Base-by-base conservation (phyloP, 306 rosid species). In the Dalbergia oliveri region DNA sequence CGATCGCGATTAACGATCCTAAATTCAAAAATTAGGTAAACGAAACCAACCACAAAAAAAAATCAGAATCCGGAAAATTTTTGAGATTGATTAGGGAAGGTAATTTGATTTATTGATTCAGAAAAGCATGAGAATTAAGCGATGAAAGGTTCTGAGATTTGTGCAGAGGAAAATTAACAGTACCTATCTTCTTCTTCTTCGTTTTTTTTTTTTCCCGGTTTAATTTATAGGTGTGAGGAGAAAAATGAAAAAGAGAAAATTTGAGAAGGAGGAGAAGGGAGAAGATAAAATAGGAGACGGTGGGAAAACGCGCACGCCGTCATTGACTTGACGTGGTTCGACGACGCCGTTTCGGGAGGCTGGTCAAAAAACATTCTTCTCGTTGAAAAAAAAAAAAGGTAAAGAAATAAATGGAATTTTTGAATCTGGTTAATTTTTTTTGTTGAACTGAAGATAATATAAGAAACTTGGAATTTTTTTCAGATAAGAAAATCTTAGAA, bases 281-380 rank as follows among this genome's bases (percentile, higher is more conserved):
- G 54, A 47, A 15, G 33, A 26, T 4, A 23, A 26, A 26, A 26
- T 26, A 26, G 59, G 56, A 43, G 54, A 14, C 53, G 41, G 82
- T 69, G 59, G 23, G 23, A 59, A 69, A 69, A 41, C 66, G 66
- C 72, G 73, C 21, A 15, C 78, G 66, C 78, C 83, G 47, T 50
- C 56, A 23, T 79, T 79, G 69, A 77, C 74, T 9, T 0, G 4
- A 4, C 6, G 14, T 49, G 54, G n/a, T 62, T 11, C 15, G 15
- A 13, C 56, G 57, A 58, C 67, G 41, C 10, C 56, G 78, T 58
- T 41, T 1, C 14, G 16, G 2, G 4, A 5, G 6, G 16, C 18
- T 50, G 5, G 7, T 50, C 18, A 12, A 13, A 13, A 14, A 4
- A 4, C 19, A 2, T 50, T 50, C 57, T 12, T n/a, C 57, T 50